Percentiles rank a stretch among this genome's conserved stretches.
These are phyloP conservation scores for Lachnellula suecica DNA, from an alignment of 2,329 filamentous ascomycete species.

Conservation along the genomic window DNA sequence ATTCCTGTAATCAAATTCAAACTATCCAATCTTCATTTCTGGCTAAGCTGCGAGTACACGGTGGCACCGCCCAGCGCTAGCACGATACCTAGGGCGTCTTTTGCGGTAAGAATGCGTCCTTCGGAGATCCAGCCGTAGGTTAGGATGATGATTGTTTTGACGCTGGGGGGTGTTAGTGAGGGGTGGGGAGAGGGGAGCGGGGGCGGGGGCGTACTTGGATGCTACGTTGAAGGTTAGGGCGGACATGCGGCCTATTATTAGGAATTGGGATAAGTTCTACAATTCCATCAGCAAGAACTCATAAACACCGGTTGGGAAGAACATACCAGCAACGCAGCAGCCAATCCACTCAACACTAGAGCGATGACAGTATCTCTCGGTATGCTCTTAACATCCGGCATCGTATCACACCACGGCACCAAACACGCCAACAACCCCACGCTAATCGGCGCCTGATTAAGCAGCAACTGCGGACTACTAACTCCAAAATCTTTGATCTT, in stretches of 20 bases:
- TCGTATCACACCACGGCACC: constrained; percentile 42
- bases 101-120: constrained; percentile 38
- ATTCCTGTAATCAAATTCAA: too few species aligned
- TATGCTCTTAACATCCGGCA: constrained; percentile 27
- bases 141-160: constrained; percentile 46
- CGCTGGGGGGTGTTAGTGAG: constrained; percentile 32
- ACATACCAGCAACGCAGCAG: constrained; percentile 38
- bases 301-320: not conserved
- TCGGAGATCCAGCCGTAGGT: constrained; percentile 46
- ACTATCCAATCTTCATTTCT: constrained; percentile 24
- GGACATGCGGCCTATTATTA: constrained; percentile 33
- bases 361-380: constrained; percentile 40
- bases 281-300: constrained; percentile 14
- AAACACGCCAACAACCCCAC: constrained; percentile 42
- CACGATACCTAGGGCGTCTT: constrained; percentile 42
- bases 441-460: constrained; percentile 46
- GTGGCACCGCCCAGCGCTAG: constrained; percentile 44
- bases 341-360: constrained; percentile 40
- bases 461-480: constrained; percentile 41
- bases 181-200: not conserved
- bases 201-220: constrained; percentile 25
- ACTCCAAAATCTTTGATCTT: constrained; percentile 45
- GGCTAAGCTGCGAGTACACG: constrained; percentile 41
- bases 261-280: constrained; percentile 39
- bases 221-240: constrained; percentile 33